Base-by-base conservation (phyloP, 2,329 filamentous ascomycete species). In the Neofusicoccum kwambonambiense region DNA sequence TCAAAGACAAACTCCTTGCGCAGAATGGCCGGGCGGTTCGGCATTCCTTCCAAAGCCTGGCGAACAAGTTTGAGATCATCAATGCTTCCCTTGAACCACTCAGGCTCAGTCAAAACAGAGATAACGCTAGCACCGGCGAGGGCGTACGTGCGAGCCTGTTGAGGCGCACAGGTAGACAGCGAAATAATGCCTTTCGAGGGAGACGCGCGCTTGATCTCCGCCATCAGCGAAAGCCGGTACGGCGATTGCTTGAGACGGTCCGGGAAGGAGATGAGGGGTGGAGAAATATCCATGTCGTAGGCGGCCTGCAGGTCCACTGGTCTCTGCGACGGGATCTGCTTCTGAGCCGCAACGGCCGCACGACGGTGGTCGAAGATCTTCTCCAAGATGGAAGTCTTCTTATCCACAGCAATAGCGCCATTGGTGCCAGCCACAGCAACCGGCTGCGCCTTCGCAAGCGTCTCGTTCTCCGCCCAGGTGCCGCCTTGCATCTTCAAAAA, bases 31-130 rank as follows among this genome's bases (percentile, higher is more conserved):
- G 95, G 96, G 61, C 95, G 86, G 75, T 97, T 96, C 1, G 92
- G 89, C 89, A 99, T 93, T 12, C 90, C 90, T 71, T 93, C 87
- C n/a, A 99, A 81, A 56, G 91, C 93, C 77, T 94, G 91, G 50
- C 95, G 88, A 35, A 98, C 95, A 39, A 90, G 88, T 66, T 91
- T 87, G 62, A 99, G 81, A 75, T 99, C 95, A 65, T 99, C 94
- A 67, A 99, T 93, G 77, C 90, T 96, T 54, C 95, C 95, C 80
- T 97, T 98, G 83, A 99, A 99, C 95, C 95, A 99, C 74, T 98
- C 91, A 0, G 96, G 95, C 78, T 99, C 95, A 0, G 95, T 99
- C 52, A 99, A 85, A n/a, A 99, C 95, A 1, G 95, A 98, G 69
- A 99, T 99, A 44, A 96, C 92, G 75, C 94, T 98, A 54, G 95